Base-by-base conservation (phyloP, 2,329 filamentous ascomycete genomes). In the Aspergillus sp. region DNA sequence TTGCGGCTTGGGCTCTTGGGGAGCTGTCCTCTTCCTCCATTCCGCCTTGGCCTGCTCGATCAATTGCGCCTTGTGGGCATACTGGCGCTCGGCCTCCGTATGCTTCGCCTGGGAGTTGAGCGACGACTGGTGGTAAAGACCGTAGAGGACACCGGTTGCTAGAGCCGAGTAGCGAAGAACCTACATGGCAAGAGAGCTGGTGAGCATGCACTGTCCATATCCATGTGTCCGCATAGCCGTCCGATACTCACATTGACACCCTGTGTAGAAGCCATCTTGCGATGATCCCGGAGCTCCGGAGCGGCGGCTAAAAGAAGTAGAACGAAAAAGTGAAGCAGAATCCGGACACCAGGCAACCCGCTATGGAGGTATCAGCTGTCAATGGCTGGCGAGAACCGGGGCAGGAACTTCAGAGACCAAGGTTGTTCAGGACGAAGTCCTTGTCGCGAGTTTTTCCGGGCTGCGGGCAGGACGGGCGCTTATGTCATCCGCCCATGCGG, bases 81-180 rank as follows among this genome's bases (percentile, higher is more conserved):
- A 96, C 63, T 94, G 85, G 58, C 78, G 77, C 65, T 93, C 69
- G 52, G 76, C 74, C 52, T 80, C 75, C 48, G 78, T 71, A 41
- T 74, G 66, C 67, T 79, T 82, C 57, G 86, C 78, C 53, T 74
- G 65, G 36, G 82, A 65, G 49, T 69, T 80, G 64, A 98, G 81
- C 42, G 77, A 75, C 57, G 81, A 73, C 71, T 98, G 91, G 72
- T 94, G 89, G 66, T 80, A 84, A 71, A 94, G 78, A 63, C 91
- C 91, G 72, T 98, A 98, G 69, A 94, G 80, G 60, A 96, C 70
- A 61, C 91, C 91, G 56, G 86, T 72, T 57, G 80, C 83, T 49
- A 98, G 83, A 60, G 88, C 88, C 58, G 86, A 89, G 75, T 89
- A 98, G 68, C 91, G 88, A 65, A 96, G 77, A 65, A 98, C 89